phyloP scores from a whole-genome alignment of 805 yeast genomes.

The Wickerhamomyces bisporus region DNA sequence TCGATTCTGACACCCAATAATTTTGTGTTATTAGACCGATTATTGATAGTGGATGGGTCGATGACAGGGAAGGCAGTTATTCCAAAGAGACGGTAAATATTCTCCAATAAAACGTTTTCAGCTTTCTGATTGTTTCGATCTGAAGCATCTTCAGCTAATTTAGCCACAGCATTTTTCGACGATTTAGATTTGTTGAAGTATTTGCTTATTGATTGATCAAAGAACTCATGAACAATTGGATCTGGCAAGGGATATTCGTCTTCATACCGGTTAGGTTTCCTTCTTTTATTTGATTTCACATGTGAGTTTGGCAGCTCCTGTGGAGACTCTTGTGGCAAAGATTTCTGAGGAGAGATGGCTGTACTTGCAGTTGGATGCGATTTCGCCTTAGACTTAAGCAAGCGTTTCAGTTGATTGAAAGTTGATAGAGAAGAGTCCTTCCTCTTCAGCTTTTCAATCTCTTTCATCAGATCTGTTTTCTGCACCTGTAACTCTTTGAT shows the following conservation, averaged over 20 bases:
- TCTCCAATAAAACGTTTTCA: slow-evolving; percentile 26
- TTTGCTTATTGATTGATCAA: slow-evolving; percentile 21
- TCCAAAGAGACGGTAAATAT: slow-evolving; percentile 33
- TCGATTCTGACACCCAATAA: slow-evolving; percentile 37
- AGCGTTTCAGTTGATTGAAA: slow-evolving; percentile 23
- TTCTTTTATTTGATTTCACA: too few species aligned
- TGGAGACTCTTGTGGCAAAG: too few species aligned
- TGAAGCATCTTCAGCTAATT: too few species aligned
- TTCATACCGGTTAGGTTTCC: slow-evolving; percentile 5
- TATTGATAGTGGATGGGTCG: slow-evolving; percentile 31
- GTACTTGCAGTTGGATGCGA: too few species aligned
- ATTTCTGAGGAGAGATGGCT: too few species aligned
- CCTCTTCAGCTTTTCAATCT: slow-evolving; percentile 21
- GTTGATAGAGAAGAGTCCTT: slow-evolving; percentile 21
- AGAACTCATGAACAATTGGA: slow-evolving; percentile 23
- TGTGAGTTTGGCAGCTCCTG: too few species aligned
- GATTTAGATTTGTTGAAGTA: slow-evolving; percentile 10
- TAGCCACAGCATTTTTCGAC: neutral
- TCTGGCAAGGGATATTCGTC: slow-evolving; percentile 18
- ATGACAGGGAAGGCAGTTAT: slow-evolving; percentile 34
- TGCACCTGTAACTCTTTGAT: slow-evolving; percentile 19
- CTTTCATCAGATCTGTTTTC: slow-evolving; percentile 18
- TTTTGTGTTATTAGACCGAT: too few species aligned
- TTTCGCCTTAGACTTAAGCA: slow-evolving; percentile 6
- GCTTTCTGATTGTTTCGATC: slow-evolving; percentile 7